phyloP scores from a whole-genome alignment of 345 rosid species.

The Sapria himalayana region DNA sequence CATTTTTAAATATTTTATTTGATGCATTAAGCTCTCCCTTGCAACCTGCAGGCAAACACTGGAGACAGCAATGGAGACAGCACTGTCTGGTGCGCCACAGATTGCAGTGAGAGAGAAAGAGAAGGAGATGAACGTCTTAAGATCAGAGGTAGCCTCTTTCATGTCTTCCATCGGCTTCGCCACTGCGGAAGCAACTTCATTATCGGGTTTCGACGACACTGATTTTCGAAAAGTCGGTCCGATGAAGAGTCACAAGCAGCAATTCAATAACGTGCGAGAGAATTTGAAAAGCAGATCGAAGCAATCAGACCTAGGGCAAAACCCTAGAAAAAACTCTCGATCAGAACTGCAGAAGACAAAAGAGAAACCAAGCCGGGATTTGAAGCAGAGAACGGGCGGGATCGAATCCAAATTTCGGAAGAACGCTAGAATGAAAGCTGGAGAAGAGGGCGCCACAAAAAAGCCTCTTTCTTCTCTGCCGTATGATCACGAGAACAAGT shows the following conservation, averaged over 20 bases:
- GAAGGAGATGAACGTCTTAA: slow-evolving; percentile 20
- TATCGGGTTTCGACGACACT: slow-evolving; percentile 48
- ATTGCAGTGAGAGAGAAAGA: too few relatives aligned
- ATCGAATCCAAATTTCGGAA: too few relatives aligned
- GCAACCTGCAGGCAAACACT: too few relatives aligned
- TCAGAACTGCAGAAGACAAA: slow-evolving; percentile 10
- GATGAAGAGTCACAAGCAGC: slow-evolving; percentile 9
- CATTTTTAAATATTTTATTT: too few relatives aligned
- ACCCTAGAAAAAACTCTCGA: slow-evolving; percentile 5
- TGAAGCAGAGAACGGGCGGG: too few relatives aligned
- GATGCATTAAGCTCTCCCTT: too few relatives aligned
- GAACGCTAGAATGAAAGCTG: slow-evolving; percentile 2
- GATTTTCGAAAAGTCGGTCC: slow-evolving; percentile 41
- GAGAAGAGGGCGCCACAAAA: slow-evolving; percentile 9
- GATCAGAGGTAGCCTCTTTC: slow-evolving; percentile 55
- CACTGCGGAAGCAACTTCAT: slow-evolving; percentile 19
- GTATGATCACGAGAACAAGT: slow-evolving; percentile 23
- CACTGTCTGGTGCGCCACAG: too few relatives aligned
- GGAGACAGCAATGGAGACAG: too few relatives aligned
- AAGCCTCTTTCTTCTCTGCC: slow-evolving; percentile 37
- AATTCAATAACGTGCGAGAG: too few relatives aligned
- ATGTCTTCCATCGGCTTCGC: slow-evolving; percentile 64
- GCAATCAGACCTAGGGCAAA: slow-evolving; percentile 2
- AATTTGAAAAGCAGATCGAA: too few relatives aligned
- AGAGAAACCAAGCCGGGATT: too few relatives aligned